These are phyloP conservation scores for Dictyostelium brefeldianum DNA, from an alignment of 78 protist genomes.

Conservation along the genomic window DNA sequence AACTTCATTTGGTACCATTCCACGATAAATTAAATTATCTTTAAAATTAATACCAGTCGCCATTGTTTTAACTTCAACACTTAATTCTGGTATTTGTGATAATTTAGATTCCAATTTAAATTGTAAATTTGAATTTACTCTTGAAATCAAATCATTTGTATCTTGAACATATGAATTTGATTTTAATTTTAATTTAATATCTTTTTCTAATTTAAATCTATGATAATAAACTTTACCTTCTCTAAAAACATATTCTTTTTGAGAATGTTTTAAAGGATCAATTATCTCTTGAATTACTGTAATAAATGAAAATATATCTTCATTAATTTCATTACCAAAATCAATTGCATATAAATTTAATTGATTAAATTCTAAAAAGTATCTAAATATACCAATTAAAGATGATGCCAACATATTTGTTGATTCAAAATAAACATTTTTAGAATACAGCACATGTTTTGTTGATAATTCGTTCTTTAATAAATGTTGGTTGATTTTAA, in stretches of 20 bases:
- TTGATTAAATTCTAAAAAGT: not conserved
- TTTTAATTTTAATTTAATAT: not conserved
- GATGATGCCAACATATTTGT: conserved; percentile 6
- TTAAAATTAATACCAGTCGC: conserved; percentile 46
- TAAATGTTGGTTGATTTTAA: conserved; percentile 1
- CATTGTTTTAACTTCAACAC: conserved; percentile 42
- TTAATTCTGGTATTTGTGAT: not conserved
- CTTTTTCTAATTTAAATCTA: not conserved
- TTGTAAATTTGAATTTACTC: not conserved
- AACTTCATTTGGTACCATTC: not conserved
- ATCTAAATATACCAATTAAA: conserved; percentile 15
- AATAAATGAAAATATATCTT: too few relatives aligned
- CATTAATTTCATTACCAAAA: not conserved
- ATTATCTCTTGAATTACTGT: not conserved
- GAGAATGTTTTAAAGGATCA: not conserved
- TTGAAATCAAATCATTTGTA: not conserved
- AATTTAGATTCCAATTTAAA: not conserved
- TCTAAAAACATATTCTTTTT: not conserved
- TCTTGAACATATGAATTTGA: not conserved
- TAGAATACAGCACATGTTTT: not conserved
- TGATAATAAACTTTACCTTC: not conserved
- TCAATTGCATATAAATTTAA: not conserved
- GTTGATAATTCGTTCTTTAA: not conserved
- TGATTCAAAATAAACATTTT: not conserved
- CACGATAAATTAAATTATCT: conserved; percentile 42